Base-by-base conservation (phyloP, 2,329 filamentous ascomycete species). In the Pseudogymnoascus sp. region DNA sequence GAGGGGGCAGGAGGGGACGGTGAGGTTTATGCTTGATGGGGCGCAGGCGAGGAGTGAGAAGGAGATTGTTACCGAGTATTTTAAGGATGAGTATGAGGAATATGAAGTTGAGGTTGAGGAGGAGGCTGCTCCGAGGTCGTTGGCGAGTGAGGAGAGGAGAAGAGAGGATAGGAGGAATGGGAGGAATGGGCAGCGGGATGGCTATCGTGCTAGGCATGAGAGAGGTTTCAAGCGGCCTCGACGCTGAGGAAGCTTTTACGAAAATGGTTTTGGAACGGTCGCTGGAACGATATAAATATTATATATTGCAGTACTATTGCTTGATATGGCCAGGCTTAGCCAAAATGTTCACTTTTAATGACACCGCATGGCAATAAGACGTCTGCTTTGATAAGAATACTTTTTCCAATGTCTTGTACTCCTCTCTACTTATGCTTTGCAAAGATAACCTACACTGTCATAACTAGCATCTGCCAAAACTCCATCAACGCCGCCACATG, bases 21-120 rank as follows among this genome's bases (percentile, higher is more conserved):
- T 96, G 67, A 85, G 95, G 6, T 98, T 96, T 74, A 91, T 97
- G 75, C 87, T 98, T 59, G 90, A 96, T 67, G 85, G 88, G 0
- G 87, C 89, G 62, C 84, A 88, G 60, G 92, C 92, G 1, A 82
- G 83, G 56, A 80, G 81, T 14, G 95, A 99, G 76, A 84, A 85
- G 69, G 81, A 82, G 11, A 80, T 82, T 11, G 88, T 93, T 1
- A 81, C 82, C 3, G 80, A 83, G 60, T 92, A 88, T 73, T 91
- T 89, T 72, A 84, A 83, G 43, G 84, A 89, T 46, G 88, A 91
- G 70, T 91, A 85, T 70, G 89, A 92, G 68, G 89, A 92, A 72
- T 87, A 88, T 70, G 87, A 89, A 71, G 79, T 90, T 43, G 91
- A 96, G 71, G 85, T 92, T 24, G 91, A 96, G 68, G 87, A 90